Conservation (phyloP, 73 alveolate species). For the Urostyla sp. region DNA sequence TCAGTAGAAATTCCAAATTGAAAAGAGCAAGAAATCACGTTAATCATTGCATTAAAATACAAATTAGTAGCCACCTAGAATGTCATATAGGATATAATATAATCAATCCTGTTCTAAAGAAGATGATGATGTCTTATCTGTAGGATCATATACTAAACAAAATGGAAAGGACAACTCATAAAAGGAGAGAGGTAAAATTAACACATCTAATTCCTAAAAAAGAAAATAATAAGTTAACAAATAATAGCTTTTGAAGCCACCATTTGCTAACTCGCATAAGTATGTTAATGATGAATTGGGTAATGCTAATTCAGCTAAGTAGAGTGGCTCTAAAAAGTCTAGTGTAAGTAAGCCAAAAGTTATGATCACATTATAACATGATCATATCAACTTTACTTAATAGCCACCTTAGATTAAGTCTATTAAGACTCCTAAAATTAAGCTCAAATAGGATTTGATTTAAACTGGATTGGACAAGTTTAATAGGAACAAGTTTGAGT, state of each 20-base stretch:
- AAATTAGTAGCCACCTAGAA: too few relatives aligned
- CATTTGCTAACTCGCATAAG: neutral
- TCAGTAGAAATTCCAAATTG: constrained; percentile 6
- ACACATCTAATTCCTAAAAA: too few relatives aligned
- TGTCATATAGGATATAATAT: too few relatives aligned
- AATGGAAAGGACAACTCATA: too few relatives aligned
- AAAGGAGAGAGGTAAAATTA: too few relatives aligned
- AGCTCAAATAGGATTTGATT: neutral
- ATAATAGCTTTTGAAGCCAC: too few relatives aligned
- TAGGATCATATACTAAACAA: too few relatives aligned
- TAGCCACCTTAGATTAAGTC: constrained; percentile 14
- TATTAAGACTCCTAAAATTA: constrained; percentile 34
- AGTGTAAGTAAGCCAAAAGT: constrained; percentile 7
- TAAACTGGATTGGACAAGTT: neutral
- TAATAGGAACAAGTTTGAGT: neutral
- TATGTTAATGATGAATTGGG: neutral
- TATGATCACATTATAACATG: neutral
- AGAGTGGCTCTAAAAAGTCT: constrained; percentile 9
- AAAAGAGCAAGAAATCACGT: neutral
- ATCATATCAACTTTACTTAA: constrained; percentile 13
- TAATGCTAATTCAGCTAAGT: neutral
- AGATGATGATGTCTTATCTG: too few relatives aligned
- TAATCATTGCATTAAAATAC: too few relatives aligned
- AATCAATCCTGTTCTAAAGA: too few relatives aligned
- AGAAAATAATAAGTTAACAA: too few relatives aligned